A percentile compares a stretch with the other conserved stretches of the same genome.
phyloP scores from a whole-genome alignment of 176 grass and related monocot genomes.

The Musa beccarii region DNA sequence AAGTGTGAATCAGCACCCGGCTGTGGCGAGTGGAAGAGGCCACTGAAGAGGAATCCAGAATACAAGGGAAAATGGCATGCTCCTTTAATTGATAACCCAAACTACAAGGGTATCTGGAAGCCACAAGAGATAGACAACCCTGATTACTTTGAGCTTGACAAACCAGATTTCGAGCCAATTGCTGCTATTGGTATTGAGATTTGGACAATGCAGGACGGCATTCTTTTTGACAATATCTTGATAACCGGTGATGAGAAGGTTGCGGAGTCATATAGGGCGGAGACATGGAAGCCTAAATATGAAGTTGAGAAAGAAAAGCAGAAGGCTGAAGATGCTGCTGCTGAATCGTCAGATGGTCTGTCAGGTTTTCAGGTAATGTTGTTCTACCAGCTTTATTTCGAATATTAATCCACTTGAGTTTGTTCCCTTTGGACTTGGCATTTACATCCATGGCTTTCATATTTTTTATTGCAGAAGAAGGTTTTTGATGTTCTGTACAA shows the following conservation, averaged over 20 bases:
- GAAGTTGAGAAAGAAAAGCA: slow-evolving; percentile 92
- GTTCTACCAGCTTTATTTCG: background rate
- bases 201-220: slow-evolving; percentile 98
- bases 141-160: slow-evolving; percentile 85
- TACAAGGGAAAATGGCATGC: slow-evolving; percentile 99
- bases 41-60: slow-evolving; percentile 76
- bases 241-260: slow-evolving; percentile 81
- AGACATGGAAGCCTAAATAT: slow-evolving; percentile 85
- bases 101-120: slow-evolving; percentile 99
- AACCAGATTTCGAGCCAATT: slow-evolving; percentile 76
- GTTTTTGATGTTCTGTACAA: slow-evolving; percentile 75
- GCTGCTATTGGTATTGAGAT: slow-evolving; percentile 92
- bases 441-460: background rate
- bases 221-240: slow-evolving; percentile 88
- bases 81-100: slow-evolving; percentile 80
- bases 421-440: background rate
- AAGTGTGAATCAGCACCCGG: slow-evolving; percentile 89
- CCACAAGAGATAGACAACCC: slow-evolving; percentile 89
- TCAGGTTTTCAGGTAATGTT: slow-evolving; percentile 66
- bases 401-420: background rate
- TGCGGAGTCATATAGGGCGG: slow-evolving; percentile 50
- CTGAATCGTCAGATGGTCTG: slow-evolving; percentile 34
- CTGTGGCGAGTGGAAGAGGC: slow-evolving; percentile 97
- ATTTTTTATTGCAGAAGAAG: slow-evolving; percentile 58
- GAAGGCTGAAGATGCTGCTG: slow-evolving; percentile 50